Evolutionary conservation across 768 basidiomycete species (phyloP).

Genomic region (Amyloporia xantha): DNA sequence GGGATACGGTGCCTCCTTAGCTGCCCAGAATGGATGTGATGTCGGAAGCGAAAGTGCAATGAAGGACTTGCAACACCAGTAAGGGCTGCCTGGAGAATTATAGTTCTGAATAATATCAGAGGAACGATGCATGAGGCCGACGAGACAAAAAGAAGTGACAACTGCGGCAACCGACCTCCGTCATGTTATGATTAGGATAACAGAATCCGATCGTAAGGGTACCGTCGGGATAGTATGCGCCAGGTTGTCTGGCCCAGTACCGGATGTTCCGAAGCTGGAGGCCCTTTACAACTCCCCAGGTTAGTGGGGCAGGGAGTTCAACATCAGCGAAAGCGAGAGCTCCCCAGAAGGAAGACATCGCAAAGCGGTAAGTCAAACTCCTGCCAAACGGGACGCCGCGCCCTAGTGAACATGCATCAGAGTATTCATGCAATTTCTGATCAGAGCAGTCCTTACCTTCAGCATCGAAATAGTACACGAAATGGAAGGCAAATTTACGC

Average conservation of each 20-base stretch:
- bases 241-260: slow-evolving; percentile 61
- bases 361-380: slow-evolving; percentile 72
- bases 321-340: slow-evolving; percentile 68
- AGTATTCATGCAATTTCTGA: background rate
- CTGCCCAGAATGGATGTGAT: slow-evolving; percentile 67
- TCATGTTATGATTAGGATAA: slow-evolving; percentile 71
- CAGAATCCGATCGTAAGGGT: slow-evolving; percentile 66
- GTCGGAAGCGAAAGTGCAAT: slow-evolving; percentile 56
- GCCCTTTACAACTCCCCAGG: slow-evolving; percentile 72
- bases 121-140: too few species aligned
- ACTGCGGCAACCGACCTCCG: slow-evolving; percentile 34
- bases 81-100: slow-evolving; percentile 72
- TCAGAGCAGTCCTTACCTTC: slow-evolving; percentile 39
- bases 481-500: slow-evolving; percentile 56
- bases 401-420: too few species aligned
- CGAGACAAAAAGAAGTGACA: too few species aligned
- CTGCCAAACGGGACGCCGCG: slow-evolving; percentile 72
- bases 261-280: slow-evolving; percentile 66
- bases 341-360: slow-evolving; percentile 79
- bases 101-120: too few species aligned
- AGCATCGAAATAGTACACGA: slow-evolving; percentile 69
- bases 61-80: slow-evolving; percentile 81
- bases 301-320: slow-evolving; percentile 59
- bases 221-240: slow-evolving; percentile 55
- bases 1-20: slow-evolving; percentile 63